Evolutionary conservation across 768 basidiomycete species (phyloP).

Genomic region (Astraeus odoratus): DNA sequence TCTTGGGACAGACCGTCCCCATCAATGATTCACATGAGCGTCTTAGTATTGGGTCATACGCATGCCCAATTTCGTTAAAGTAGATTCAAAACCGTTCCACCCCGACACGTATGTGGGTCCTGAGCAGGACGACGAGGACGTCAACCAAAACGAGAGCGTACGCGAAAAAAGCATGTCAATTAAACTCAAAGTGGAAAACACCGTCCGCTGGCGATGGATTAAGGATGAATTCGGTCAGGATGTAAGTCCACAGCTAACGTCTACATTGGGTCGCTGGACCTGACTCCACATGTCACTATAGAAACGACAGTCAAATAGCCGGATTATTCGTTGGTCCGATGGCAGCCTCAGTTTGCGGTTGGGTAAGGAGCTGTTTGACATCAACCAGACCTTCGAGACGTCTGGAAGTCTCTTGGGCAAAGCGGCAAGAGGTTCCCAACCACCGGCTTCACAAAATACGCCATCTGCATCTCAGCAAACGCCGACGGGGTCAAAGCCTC

Average conservation of each 20-base stretch:
- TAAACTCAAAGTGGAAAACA: slow-evolving; percentile 88
- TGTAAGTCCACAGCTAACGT: slow-evolving; percentile 43
- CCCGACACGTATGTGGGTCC: slow-evolving; percentile 78
- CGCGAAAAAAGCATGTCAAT: slow-evolving; percentile 79
- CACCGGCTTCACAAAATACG: slow-evolving; percentile 36
- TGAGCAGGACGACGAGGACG: slow-evolving; percentile 67
- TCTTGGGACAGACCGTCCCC: not conserved
- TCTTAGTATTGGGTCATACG: slow-evolving; percentile 79
- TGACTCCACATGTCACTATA: slow-evolving; percentile 25
- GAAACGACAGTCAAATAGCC: slow-evolving; percentile 84
- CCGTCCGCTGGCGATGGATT: slow-evolving; percentile 91
- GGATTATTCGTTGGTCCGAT: slow-evolving; percentile 93
- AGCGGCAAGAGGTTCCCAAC: slow-evolving; percentile 41
- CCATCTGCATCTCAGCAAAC: slow-evolving; percentile 32
- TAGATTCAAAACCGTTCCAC: slow-evolving; percentile 88
- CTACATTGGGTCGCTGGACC: slow-evolving; percentile 1
- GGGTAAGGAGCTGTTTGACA: slow-evolving; percentile 92
- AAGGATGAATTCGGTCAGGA: slow-evolving; percentile 69
- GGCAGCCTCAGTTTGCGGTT: slow-evolving; percentile 85
- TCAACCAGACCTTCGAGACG: slow-evolving; percentile 71
- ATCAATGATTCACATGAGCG: slow-evolving; percentile 6
- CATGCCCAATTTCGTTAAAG: slow-evolving; percentile 88
- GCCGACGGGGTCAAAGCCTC: slow-evolving; percentile 37
- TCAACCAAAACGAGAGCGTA: slow-evolving; percentile 48
- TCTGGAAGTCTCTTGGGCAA: slow-evolving; percentile 62